Conservation (phyloP, 2,329 filamentous ascomycete species). For the Myriangium duriaei region DNA sequence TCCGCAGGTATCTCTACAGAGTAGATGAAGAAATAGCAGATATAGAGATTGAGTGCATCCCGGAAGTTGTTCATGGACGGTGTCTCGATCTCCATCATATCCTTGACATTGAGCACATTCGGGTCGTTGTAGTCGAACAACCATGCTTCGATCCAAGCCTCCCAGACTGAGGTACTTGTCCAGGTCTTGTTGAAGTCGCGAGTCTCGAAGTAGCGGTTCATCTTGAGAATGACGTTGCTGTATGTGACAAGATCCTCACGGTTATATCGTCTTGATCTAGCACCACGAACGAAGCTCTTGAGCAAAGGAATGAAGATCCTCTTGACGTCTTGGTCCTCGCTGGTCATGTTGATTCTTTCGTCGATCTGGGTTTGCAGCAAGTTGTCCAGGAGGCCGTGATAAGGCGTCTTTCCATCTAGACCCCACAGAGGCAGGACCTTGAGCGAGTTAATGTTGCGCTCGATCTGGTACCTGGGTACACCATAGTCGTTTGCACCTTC, state of each 20-base stretch:
- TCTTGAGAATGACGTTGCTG: constrained; percentile 36
- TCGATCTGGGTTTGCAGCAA: constrained; percentile 40
- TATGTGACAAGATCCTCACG: constrained; percentile 32
- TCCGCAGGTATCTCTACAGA: constrained; percentile 37
- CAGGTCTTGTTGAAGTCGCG: constrained; percentile 38
- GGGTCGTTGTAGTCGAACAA: constrained; percentile 31
- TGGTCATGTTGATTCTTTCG: constrained; percentile 30
- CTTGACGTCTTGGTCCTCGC: constrained; percentile 35
- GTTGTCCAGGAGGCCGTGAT: constrained; percentile 43
- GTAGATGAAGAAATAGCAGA: constrained; percentile 37
- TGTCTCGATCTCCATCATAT: constrained; percentile 23
- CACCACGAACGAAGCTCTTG: constrained; percentile 37
- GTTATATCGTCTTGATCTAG: constrained; percentile 33
- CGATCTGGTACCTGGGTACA: constrained; percentile 42
- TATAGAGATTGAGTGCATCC: constrained; percentile 22
- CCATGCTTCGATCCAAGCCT: constrained; percentile 37
- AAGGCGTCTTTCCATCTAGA: constrained; percentile 39
- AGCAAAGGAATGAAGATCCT: constrained; percentile 43
- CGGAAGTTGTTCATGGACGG: constrained; percentile 23
- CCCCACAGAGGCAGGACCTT: constrained; percentile 45
- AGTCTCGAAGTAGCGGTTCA: constrained; percentile 40
- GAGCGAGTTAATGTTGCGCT: constrained; percentile 42
- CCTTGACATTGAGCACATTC: constrained; percentile 19
- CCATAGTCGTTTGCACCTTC: constrained; percentile 45
- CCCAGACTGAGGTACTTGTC: constrained; percentile 32